Evolutionary conservation across 306 rosid genomes (phyloP).

Genomic region (Cicer arietinum): DNA sequence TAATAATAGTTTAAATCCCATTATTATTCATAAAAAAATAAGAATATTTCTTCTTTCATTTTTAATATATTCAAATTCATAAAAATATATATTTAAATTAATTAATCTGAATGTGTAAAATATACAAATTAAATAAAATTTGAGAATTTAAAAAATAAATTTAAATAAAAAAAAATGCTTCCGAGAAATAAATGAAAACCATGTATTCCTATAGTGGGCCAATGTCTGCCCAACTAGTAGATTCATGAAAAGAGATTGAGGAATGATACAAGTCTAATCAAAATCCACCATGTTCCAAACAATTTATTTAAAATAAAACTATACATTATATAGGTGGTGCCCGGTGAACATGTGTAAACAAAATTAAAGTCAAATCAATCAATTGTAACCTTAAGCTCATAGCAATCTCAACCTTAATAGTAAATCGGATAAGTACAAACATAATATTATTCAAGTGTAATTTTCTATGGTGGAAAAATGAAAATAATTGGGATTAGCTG

Average conservation of each 20-base stretch:
- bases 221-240: background rate
- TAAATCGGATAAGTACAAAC: conserved; percentile 25
- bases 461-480: background rate
- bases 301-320: conserved; percentile 1
- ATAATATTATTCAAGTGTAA: background rate
- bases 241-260: background rate
- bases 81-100: too few relatives aligned
- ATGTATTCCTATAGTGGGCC: background rate
- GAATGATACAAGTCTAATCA: conserved; percentile 31
- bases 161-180: background rate
- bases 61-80: too few relatives aligned
- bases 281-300: conserved; percentile 30
- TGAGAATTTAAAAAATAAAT: too few relatives aligned
- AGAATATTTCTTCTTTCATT: too few relatives aligned
- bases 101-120: too few relatives aligned
- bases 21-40: too few relatives aligned
- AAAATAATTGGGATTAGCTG: conserved; percentile 53
- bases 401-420: conserved; percentile 11
- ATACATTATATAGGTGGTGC: background rate
- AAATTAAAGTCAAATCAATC: background rate
- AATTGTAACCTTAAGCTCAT: conserved; percentile 6
- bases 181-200: background rate
- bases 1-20: too few relatives aligned
- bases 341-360: background rate
- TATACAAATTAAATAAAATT: too few relatives aligned